A percentile compares a stretch with the other conserved stretches of the same genome.
Evolutionary conservation across 2,329 filamentous ascomycete species (phyloP).

Genomic region (Fusarium fracticaudum): DNA sequence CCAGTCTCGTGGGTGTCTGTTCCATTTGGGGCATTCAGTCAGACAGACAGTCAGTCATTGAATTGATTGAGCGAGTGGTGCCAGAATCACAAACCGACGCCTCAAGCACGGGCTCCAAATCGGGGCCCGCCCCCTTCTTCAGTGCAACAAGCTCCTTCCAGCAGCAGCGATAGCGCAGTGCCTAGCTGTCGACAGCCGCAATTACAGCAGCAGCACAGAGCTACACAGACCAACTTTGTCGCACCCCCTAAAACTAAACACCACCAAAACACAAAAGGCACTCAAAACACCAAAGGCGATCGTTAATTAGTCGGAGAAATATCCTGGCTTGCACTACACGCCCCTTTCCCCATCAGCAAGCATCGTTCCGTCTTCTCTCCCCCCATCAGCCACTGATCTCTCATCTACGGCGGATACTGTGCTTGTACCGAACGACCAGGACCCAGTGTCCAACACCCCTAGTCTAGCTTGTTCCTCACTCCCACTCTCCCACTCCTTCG

Average conservation of each 20-base stretch:
- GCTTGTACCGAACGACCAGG: constrained; percentile 2
- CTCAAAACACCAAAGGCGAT: constrained; percentile 29
- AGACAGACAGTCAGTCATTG: not conserved
- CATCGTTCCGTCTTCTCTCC: constrained; percentile 20
- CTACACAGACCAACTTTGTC: not conserved
- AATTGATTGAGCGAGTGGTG: constrained; percentile 1
- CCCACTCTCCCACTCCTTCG: not conserved
- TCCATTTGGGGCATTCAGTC: not conserved
- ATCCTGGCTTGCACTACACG: constrained; percentile 22
- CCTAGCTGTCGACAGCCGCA: not conserved
- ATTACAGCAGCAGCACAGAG: not conserved
- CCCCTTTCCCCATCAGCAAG: constrained; percentile 10
- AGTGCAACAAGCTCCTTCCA: constrained; percentile 10
- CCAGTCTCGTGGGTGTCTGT: not conserved
- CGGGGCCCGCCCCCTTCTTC: not conserved
- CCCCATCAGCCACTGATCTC: constrained; percentile 14
- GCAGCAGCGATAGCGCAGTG: not conserved
- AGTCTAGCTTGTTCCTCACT: constrained; percentile 18
- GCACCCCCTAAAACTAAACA: constrained; percentile 9
- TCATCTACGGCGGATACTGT: constrained; percentile 9
- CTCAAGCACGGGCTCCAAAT: constrained; percentile 3
- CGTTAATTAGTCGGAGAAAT: constrained; percentile 40
- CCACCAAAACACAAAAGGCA: constrained; percentile 6
- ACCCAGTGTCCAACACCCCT: constrained; percentile 27
- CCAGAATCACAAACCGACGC: constrained; percentile 1